Base-by-base conservation (phyloP, 179 eudicot genomes). In the Camellia oleifera region DNA sequence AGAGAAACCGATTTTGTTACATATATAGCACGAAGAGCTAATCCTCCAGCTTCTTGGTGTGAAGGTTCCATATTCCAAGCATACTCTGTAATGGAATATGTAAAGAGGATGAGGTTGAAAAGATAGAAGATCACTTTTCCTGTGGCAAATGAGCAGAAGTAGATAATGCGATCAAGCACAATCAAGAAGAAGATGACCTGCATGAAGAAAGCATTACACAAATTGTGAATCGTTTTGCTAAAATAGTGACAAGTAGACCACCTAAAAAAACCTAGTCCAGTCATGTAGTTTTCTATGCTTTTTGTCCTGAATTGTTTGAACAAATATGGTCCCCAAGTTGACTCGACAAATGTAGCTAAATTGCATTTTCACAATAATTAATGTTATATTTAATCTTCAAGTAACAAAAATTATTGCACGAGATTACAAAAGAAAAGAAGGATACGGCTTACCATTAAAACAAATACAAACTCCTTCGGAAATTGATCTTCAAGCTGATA, bases 401-500 rank as follows among this genome's bases (percentile, higher is more conserved):
- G 26, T 56, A 58, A 3, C 45, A 74, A 57, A 53, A 44, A 15
- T 58, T 61, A 12, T 32, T 32, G 40, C 40, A 32, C 40, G 40
- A 32, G 40, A 32, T 32, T 32, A 32, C 40, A 32, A 32, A 10
- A 14, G 42, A 66, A n/a, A 82, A 12, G 58, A 48, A 45, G 23
- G 54, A 3, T 70, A 50, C 81, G 66, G 66, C 88, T 83, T 88
- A 92, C 98, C 97, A 97, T 94, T 62, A 97, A 86, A 72, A 93
- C 90, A 81, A 91, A 92, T 66, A 97, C 99, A 82, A 81, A 97
- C 78, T 97, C 99, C 86, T 90, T 97, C 1, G 99, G 97, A 65
- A 97, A 97, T 69, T 97, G 99, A 83, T 97, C 99, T 89, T 97
- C 99, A 84, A 94, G 98, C 89, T 97, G 99, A 85, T 94, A 97